A percentile compares a stretch with the other conserved stretches of the same genome.
phyloP scores from a whole-genome alignment of 2,329 filamentous ascomycete species.

The Paraphoma chrysanthemicola region DNA sequence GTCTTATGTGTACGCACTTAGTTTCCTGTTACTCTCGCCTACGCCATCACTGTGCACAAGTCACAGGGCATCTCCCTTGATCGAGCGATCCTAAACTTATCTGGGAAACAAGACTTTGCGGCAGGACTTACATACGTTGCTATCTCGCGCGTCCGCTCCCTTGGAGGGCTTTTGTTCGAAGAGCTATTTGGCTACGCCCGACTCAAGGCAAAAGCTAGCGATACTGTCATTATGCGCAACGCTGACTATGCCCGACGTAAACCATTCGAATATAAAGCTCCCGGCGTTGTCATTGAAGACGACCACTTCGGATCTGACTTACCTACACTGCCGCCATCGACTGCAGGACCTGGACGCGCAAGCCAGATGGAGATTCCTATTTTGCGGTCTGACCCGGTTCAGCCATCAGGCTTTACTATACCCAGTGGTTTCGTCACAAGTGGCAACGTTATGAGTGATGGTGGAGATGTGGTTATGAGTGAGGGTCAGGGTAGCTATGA shows the following conservation, averaged over 20 bases:
- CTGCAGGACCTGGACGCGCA: too few relatives aligned
- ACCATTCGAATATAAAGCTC: too few relatives aligned
- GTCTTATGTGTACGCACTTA: background rate
- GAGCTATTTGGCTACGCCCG: background rate
- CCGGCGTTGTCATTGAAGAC: too few relatives aligned
- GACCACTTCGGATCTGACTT: too few relatives aligned
- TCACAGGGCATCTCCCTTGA: background rate
- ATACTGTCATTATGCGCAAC: background rate
- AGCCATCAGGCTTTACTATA: too few relatives aligned
- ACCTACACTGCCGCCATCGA: too few relatives aligned
- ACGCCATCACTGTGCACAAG: background rate
- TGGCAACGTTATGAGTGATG: too few relatives aligned
- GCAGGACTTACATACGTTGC: background rate
- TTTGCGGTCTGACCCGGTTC: too few relatives aligned
- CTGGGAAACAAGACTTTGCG: background rate
- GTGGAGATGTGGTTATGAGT: too few relatives aligned
- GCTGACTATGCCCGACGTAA: background rate
- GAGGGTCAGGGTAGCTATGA: too few relatives aligned
- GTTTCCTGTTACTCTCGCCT: background rate
- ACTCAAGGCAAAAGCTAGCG: background rate
- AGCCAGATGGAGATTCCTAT: too few relatives aligned
- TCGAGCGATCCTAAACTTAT: background rate
- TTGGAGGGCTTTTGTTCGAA: background rate
- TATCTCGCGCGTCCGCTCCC: background rate
- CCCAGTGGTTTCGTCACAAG: too few relatives aligned